Conservation (phyloP, 805 yeast genomes). For the Lipomyces chichibuensis region DNA sequence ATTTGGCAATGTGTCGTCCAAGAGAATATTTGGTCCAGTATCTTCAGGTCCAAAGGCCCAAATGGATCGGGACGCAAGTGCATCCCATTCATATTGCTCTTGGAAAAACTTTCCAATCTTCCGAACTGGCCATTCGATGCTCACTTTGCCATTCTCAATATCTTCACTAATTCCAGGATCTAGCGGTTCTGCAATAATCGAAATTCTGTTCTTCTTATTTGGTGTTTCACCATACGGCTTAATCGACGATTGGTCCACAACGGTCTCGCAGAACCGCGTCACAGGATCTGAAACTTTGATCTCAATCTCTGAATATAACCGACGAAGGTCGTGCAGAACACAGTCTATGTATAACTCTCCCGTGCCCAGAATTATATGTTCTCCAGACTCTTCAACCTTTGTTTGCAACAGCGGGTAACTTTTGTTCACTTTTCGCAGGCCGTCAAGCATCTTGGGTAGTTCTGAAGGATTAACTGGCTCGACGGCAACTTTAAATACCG, state of each 20-base stretch:
- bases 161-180: conserved; percentile 58
- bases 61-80: conserved; percentile 76
- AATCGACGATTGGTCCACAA: conserved; percentile 64
- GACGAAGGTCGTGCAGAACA: conserved; percentile 72
- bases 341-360: conserved; percentile 92
- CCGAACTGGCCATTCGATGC: conserved; percentile 45
- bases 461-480: conserved; percentile 83
- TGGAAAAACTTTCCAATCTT: conserved; percentile 59
- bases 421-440: conserved; percentile 62
- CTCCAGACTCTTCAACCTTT: conserved; percentile 88
- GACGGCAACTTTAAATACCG: conserved; percentile 78
- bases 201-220: conserved; percentile 58
- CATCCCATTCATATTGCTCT: conserved; percentile 73
- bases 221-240: conserved; percentile 65
- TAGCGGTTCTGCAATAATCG: conserved; percentile 78
- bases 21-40: conserved; percentile 55
- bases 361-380: conserved; percentile 73
- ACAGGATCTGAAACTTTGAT: conserved; percentile 85
- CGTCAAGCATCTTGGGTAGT: conserved; percentile 70
- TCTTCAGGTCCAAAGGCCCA: conserved; percentile 75
- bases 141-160: conserved; percentile 55
- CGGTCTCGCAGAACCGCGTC: conserved; percentile 77
- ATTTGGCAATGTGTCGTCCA: conserved; percentile 73
- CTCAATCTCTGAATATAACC: conserved; percentile 63
- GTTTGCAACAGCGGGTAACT: conserved; percentile 67